Evolutionary conservation across 2,329 filamentous ascomycete genomes (phyloP).

Genomic region (Scleromitrula shiraiana): DNA sequence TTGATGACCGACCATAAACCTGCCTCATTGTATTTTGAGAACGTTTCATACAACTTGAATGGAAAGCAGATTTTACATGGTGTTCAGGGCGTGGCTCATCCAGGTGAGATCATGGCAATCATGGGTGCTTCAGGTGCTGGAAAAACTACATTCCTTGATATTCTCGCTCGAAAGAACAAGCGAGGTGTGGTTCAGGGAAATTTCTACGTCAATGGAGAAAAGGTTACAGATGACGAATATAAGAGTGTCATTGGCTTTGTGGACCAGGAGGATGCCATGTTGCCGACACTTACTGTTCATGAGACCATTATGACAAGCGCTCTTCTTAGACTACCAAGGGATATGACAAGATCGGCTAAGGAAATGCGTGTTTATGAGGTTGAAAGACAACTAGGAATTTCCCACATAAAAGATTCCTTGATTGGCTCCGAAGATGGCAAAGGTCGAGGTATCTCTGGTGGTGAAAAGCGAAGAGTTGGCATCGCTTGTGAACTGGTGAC

Average conservation of each 20-base stretch:
- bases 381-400: slow-evolving; percentile 90
- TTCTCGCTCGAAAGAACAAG: slow-evolving; percentile 95
- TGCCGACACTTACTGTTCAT: slow-evolving; percentile 91
- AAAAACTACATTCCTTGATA: slow-evolving; percentile 95
- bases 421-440: slow-evolving; percentile 95
- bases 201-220: slow-evolving; percentile 91
- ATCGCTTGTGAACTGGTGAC: slow-evolving; percentile 98
- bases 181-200: slow-evolving; percentile 69
- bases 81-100: slow-evolving; percentile 80
- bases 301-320: slow-evolving; percentile 96
- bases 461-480: slow-evolving; percentile 90
- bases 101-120: slow-evolving; percentile 92
- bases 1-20: slow-evolving; percentile 89
- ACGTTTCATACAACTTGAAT: slow-evolving; percentile 79
- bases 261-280: slow-evolving; percentile 95
- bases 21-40: slow-evolving; percentile 78
- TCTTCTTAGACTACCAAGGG: slow-evolving; percentile 78
- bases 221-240: slow-evolving; percentile 75
- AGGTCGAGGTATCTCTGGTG: slow-evolving; percentile 90
- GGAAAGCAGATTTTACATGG: slow-evolving; percentile 76
- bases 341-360: slow-evolving; percentile 84
- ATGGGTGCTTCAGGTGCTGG: slow-evolving; percentile 98
- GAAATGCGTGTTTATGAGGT: slow-evolving; percentile 88
- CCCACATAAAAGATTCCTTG: slow-evolving; percentile 86
- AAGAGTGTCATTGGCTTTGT: slow-evolving; percentile 92